These are phyloP conservation scores for Diaporthe sp. DNA, from an alignment of 2,329 filamentous ascomycete genomes.

Conservation along the genomic window DNA sequence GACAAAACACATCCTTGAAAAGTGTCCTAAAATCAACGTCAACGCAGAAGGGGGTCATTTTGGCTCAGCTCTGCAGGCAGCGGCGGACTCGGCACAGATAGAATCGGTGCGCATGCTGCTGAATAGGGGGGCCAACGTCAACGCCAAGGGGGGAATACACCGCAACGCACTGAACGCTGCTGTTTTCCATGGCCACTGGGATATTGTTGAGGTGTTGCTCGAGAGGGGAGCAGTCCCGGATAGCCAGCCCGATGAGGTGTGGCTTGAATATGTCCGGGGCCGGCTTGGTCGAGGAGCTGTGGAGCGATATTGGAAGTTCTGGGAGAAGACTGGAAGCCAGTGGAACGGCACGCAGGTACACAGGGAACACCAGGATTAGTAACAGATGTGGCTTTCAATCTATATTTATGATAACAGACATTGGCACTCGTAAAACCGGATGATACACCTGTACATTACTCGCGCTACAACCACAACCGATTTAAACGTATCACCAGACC, in stretches of 20 bases:
- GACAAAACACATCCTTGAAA: not conserved
- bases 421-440: too few relatives aligned
- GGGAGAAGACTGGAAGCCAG: not conserved
- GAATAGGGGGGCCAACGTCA: not conserved
- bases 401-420: too few relatives aligned
- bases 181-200: not conserved
- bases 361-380: too few relatives aligned
- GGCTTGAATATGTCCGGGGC: not conserved
- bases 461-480: too few relatives aligned
- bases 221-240: not conserved
- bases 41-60: not conserved
- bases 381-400: too few relatives aligned
- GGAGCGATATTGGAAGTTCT: conserved; percentile 2
- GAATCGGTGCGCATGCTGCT: not conserved
- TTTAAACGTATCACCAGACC: too few relatives aligned
- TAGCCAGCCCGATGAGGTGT: not conserved
- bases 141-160: not conserved
- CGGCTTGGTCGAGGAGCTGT: not conserved
- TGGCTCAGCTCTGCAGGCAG: not conserved
- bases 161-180: not conserved
- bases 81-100: not conserved
- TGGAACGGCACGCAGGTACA: too few relatives aligned
- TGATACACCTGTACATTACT: too few relatives aligned
- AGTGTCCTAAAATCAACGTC: not conserved
- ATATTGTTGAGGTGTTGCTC: not conserved